A percentile compares a stretch with the other conserved stretches of the same genome.
Conservation (phyloP, 148 eudicot genomes). For the Bassia scoparia region DNA sequence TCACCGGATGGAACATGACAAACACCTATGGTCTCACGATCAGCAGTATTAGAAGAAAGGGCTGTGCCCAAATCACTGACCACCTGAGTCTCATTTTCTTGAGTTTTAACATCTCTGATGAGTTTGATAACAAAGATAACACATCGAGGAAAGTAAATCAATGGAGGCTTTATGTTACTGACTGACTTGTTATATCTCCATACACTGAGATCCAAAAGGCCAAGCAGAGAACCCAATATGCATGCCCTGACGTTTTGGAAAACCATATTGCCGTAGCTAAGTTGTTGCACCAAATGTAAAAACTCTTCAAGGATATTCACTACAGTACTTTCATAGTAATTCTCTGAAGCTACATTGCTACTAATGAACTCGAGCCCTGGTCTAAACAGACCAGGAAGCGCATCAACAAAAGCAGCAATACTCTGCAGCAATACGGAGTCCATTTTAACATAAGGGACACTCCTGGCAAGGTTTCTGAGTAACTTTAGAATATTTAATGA, state of each 20-base stretch:
- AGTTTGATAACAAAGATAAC: slow-evolving; percentile 61
- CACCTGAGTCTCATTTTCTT: slow-evolving; percentile 34
- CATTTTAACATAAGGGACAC: slow-evolving; percentile 47
- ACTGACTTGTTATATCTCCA: slow-evolving; percentile 59
- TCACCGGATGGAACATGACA: slow-evolving; percentile 40
- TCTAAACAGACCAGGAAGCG: slow-evolving; percentile 61
- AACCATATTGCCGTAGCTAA: slow-evolving; percentile 48
- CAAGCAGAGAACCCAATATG: slow-evolving; percentile 60
- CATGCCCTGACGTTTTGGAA: slow-evolving; percentile 68
- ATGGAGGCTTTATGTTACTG: slow-evolving; percentile 53
- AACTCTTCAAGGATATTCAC: slow-evolving; percentile 71
- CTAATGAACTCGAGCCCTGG: slow-evolving; percentile 56
- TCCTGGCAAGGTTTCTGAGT: slow-evolving; percentile 53
- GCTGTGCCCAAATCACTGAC: slow-evolving; percentile 39
- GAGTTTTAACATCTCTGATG: slow-evolving; percentile 56
- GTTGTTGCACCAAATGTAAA: slow-evolving; percentile 56
- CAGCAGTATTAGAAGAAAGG: slow-evolving; percentile 27
- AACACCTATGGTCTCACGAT: slow-evolving; percentile 34
- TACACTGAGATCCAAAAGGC: slow-evolving; percentile 45
- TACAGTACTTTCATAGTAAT: slow-evolving; percentile 52
- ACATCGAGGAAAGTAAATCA: slow-evolving; percentile 76
- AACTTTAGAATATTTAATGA: slow-evolving; percentile 64
- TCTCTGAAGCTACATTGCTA: slow-evolving; percentile 47
- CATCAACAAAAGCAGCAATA: slow-evolving; percentile 57
- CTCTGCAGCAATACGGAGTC: slow-evolving; percentile 52